Base-by-base conservation (phyloP, 75 land plant genomes). In the Larix kaempferi region DNA sequence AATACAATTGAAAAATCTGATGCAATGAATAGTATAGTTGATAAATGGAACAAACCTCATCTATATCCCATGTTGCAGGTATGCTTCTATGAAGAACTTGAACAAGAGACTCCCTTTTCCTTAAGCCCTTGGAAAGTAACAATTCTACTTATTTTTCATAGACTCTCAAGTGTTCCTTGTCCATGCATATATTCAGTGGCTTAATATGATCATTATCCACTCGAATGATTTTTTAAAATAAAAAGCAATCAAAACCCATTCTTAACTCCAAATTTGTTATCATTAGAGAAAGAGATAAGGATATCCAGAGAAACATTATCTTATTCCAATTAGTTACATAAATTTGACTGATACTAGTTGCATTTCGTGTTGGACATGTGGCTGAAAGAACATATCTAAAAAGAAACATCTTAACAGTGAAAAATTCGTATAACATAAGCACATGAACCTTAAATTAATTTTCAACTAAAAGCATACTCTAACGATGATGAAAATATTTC, bases 121-220 rank as follows among this genome's bases (percentile, higher is more conserved):
- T 63, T 73, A 96, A 67, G 8, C 88, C 94, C 74, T 84, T 75
- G 33, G 58, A 49, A 22, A 96, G 75, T 33, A 96, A 22, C 59
- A 71, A 75, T 57, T 82, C 83, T 6, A 93, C 88, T 61, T 92
- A 82, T 41, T 85, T 73, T 73, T 96, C 95, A 77, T 77, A 90
- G 6, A 73, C 56, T 80, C 95, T 94, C 87, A 85, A 90, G 25
- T 84, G 80, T 64, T 88, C 98, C 78, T 89, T 86, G 82, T 96
- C 94, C 83, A 88, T 71, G 76, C 83, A 88, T 72, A 78, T 80
- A 64, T 80, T 84, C 2, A 85, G 80, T 33, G 67, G 59, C 76
- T 76, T 37, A 17, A 6, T 61, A n/a, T n/a, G n/a, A n/a, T n/a
- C n/a, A n/a, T n/a, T n/a, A n/a, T n/a, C n/a, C n/a, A n/a, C n/a